Percentiles rank a stretch among this genome's conserved stretches.
These are phyloP conservation scores for Mrakia blollopis DNA, from an alignment of 768 basidiomycete species.

Conservation along the genomic window DNA sequence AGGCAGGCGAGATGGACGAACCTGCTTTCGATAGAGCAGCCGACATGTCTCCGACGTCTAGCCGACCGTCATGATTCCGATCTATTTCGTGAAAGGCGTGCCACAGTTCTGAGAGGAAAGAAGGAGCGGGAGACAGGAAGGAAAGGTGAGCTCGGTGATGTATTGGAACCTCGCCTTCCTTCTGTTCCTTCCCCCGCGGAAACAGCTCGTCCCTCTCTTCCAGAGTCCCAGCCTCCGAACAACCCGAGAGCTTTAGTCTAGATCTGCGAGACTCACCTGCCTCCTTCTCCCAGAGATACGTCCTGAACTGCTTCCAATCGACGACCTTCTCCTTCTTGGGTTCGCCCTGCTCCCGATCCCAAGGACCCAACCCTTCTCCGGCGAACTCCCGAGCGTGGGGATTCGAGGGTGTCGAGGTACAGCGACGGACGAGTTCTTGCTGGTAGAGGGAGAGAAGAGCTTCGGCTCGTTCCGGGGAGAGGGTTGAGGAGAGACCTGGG, in stretches of 20 bases:
- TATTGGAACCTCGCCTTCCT: background rate
- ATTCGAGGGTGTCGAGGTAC: slow-evolving; percentile 41
- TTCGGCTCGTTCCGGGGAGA: slow-evolving; percentile 58
- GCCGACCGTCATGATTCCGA: slow-evolving; percentile 16
- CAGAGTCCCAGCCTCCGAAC: slow-evolving; percentile 52
- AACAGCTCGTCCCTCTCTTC: background rate
- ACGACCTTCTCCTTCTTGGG: slow-evolving; percentile 39
- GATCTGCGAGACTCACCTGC: slow-evolving; percentile 28
- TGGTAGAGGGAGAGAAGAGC: slow-evolving; percentile 67
- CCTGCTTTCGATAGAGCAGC: slow-evolving; percentile 31
- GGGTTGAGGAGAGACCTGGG: slow-evolving; percentile 22
- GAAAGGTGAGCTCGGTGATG: slow-evolving; percentile 48
- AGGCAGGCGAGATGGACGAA: background rate
- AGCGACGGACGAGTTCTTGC: slow-evolving; percentile 60
- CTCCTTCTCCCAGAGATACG: slow-evolving; percentile 35
- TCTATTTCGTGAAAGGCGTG: slow-evolving; percentile 18
- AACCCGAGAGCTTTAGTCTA: background rate
- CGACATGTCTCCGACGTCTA: slow-evolving; percentile 2
- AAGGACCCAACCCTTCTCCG: slow-evolving; percentile 33
- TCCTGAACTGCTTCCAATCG: slow-evolving; percentile 44
- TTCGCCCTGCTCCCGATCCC: slow-evolving; percentile 34
- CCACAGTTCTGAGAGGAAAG: slow-evolving; percentile 18
- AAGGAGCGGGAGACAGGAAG: background rate
- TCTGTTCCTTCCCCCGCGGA: background rate
- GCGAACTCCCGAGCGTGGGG: slow-evolving; percentile 34